Conservation (phyloP, 208 protist genomes). For the Trypanosoma melophagium region DNA sequence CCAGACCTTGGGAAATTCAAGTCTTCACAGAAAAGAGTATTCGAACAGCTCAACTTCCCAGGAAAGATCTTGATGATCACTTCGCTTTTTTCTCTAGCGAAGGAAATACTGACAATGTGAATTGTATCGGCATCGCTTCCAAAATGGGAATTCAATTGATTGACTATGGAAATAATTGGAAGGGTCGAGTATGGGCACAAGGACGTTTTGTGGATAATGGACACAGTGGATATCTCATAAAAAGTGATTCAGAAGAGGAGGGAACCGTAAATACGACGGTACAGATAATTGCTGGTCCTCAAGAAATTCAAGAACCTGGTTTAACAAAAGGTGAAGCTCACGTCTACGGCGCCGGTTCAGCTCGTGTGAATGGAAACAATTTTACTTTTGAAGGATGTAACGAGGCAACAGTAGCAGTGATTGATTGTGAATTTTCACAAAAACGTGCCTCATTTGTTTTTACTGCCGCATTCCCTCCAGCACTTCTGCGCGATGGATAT, state of each 20-base stretch:
- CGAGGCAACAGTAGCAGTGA: constrained; percentile 62
- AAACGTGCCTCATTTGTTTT: constrained; percentile 60
- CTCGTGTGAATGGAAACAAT: constrained; percentile 49
- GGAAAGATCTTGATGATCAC: constrained; percentile 54
- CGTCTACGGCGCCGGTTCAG: constrained; percentile 58
- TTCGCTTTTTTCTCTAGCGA: constrained; percentile 68
- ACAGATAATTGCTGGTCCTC: constrained; percentile 72
- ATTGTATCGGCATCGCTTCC: constrained; percentile 44
- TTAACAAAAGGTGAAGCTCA: constrained; percentile 41
- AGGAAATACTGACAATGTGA: constrained; percentile 14
- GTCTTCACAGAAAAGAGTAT: constrained; percentile 30
- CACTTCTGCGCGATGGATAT: constrained; percentile 64
- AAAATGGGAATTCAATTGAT: constrained; percentile 75
- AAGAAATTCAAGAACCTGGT: constrained; percentile 49
- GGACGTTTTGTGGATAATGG: constrained; percentile 85
- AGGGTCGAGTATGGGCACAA: constrained; percentile 51
- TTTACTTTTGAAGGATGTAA: constrained; percentile 71
- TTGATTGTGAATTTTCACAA: constrained; percentile 72
- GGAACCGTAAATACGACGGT: constrained; percentile 49
- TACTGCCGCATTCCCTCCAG: constrained; percentile 65
- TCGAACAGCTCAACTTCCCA: constrained; percentile 12
- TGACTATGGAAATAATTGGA: constrained; percentile 53
- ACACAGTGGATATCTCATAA: constrained; percentile 82
- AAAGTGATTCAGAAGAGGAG: constrained; percentile 49
- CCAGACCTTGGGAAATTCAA: constrained; percentile 67